phyloP scores from a whole-genome alignment of 768 basidiomycete genomes.

The Cystobasidium ongulense region DNA sequence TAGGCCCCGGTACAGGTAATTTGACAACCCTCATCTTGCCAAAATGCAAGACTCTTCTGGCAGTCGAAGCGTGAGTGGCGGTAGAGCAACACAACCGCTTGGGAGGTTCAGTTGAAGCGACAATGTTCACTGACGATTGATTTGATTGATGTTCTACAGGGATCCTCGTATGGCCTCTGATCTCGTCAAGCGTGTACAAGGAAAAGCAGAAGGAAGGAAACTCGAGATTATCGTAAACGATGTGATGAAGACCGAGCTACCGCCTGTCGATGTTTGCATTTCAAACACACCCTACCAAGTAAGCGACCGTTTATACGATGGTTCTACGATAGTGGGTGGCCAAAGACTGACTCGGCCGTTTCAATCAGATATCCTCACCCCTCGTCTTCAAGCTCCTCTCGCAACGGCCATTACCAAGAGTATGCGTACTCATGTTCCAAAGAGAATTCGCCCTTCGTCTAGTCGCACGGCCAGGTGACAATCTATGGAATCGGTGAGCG shows the following conservation, averaged over 20 bases:
- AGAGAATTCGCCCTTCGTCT: conserved; percentile 93
- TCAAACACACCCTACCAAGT: conserved; percentile 96
- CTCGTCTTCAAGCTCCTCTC: conserved; percentile 94
- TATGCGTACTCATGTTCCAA: conserved; percentile 98
- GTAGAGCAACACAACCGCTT: no score
- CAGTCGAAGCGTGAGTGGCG: conserved; percentile 57
- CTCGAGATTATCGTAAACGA: conserved; percentile 93
- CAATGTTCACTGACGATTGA: conserved; percentile 38
- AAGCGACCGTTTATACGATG: conserved; percentile 18
- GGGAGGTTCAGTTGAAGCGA: no score
- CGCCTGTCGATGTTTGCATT: conserved; percentile 98
- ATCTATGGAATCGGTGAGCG: conserved; percentile 69
- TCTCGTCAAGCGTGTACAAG: conserved; percentile 90
- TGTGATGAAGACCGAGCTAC: conserved; percentile 94
- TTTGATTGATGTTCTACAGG: conserved; percentile 48
- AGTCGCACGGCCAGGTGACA: conserved; percentile 70
- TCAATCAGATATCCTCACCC: conserved; percentile 74
- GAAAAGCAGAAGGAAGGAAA: conserved; percentile 92
- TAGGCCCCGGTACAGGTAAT: conserved; percentile 96
- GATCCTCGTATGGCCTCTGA: conserved; percentile 99
- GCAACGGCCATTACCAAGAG: conserved; percentile 84
- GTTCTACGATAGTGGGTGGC: neutral
- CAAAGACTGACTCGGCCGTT: neutral
- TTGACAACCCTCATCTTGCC: conserved; percentile 87
- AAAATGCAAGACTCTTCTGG: conserved; percentile 82